Evolutionary conservation across 192 early-diverging fungal genomes (phyloP), one percentile per base, ranked within the genome.

Genomic region (Coemansia sp.): DNA sequence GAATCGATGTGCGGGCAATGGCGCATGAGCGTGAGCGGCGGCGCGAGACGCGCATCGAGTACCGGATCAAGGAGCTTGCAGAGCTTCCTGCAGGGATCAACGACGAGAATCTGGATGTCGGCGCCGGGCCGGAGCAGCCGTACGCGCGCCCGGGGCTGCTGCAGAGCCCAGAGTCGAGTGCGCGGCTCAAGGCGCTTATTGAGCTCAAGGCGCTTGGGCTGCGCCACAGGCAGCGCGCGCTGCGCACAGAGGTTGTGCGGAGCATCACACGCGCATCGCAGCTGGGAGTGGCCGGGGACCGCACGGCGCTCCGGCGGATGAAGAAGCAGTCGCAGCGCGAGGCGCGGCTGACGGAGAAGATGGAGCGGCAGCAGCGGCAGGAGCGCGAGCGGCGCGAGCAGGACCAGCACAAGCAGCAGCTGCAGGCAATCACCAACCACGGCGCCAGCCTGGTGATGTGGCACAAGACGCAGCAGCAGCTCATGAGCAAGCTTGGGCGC

Each of bases 131-230:
- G 4, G 67, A 57, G 20, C 50, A 55, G 6, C 25, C 22, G 25
- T 69, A 65, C 40, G 40, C 57, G 68, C 73, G 64, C 14, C 68
- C 57, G 19, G 72, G 71, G 20, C 61, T 70, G 28, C 56, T 61
- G 3, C 68, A 57, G 14, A 59, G 71, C 10, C 57, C 59, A 23
- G 67, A 54, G 10, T 70, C 80, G 10, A 84, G 85, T 53, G 67
- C 83, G 23, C 92, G 94, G 59, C 62, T 96, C 2, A 83, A 85
- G 56, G 90, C 91, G 10, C 65, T 93, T 9, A 91, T 95, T 53
- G 96, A 98, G 82, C 79, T 96, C 64, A 97, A 96, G 76, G 75
- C 87, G 11, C 82, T 98, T 29, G 79, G 85, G 44, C 74, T 98
- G 38, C 71, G 91, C 41, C 82, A 88, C 42, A 90, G 90, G 70